phyloP scores from a whole-genome alignment of 495 filamentous ascomycete genomes.

The Talaromyces stipitatus region DNA sequence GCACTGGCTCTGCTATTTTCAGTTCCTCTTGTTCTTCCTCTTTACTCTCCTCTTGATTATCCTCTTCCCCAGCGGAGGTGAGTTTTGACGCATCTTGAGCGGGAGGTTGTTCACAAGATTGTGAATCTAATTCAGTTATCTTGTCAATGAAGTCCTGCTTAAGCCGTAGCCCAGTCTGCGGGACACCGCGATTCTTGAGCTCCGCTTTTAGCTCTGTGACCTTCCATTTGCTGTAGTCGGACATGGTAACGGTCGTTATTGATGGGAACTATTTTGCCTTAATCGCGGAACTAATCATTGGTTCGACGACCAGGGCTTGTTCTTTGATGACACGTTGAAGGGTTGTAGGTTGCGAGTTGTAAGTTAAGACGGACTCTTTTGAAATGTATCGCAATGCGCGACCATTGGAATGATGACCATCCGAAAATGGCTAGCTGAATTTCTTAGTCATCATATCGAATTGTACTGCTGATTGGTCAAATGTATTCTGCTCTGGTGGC shows the following conservation, averaged over 20 bases:
- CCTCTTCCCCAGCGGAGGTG: constrained; percentile 9
- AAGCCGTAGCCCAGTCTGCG: constrained; percentile 43
- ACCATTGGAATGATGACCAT: neutral
- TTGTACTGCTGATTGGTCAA: neutral
- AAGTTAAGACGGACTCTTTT: neutral
- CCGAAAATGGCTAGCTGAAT: neutral
- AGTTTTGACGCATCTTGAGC: constrained; percentile 8
- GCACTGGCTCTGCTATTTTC: constrained; percentile 9
- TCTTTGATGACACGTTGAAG: neutral
- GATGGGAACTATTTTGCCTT: neutral
- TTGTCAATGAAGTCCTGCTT: constrained; percentile 42
- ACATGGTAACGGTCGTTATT: constrained; percentile 23
- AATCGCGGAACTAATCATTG: neutral
- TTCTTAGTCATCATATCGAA: neutral
- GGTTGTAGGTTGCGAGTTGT: neutral
- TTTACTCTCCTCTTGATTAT: neutral
- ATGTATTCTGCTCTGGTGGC: neutral
- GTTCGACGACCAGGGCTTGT: neutral
- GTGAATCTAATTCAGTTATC: constrained; percentile 36
- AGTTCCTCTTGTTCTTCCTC: constrained; percentile 9
- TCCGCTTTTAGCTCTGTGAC: constrained; percentile 48
- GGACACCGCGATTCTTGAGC: constrained; percentile 42
- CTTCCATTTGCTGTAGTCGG: constrained; percentile 45
- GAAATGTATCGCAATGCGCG: neutral
- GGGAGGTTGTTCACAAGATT: constrained; percentile 12